Evolutionary conservation across 2,329 filamentous ascomycete genomes (phyloP).

Genomic region (Curvularia hawaiiensis): DNA sequence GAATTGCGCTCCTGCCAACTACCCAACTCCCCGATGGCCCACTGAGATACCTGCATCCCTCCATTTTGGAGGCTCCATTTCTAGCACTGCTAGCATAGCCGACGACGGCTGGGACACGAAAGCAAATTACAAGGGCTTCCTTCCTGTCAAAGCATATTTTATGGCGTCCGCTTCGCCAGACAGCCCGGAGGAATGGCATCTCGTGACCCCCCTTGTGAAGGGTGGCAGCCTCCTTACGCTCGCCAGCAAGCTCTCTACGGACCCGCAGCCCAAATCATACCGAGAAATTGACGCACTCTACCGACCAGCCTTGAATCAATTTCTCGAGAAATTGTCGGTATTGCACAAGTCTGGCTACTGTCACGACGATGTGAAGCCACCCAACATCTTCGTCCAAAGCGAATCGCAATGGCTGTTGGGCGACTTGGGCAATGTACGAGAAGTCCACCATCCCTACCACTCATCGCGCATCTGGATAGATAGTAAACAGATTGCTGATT

Average conservation of each 20-base stretch:
- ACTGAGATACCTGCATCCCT: constrained; percentile 37
- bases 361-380: constrained; percentile 47
- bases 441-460: constrained; percentile 38
- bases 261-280: constrained; percentile 1
- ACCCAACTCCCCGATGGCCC: constrained; percentile 25
- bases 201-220: constrained; percentile 25
- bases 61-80: constrained; percentile 19
- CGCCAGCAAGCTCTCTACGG: constrained; percentile 8
- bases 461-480: constrained; percentile 30
- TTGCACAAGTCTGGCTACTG: constrained; percentile 42
- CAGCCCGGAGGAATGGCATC: constrained; percentile 25
- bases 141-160: constrained; percentile 26
- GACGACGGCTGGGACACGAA: neutral
- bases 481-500: constrained; percentile 31
- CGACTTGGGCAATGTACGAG: constrained; percentile 45
- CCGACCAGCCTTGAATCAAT: constrained; percentile 35
- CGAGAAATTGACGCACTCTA: constrained; percentile 32
- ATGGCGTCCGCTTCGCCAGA: constrained; percentile 17
- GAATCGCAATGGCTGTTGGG: constrained; percentile 38
- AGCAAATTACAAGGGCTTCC: constrained; percentile 14
- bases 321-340: constrained; percentile 29
- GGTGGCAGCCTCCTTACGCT: constrained; percentile 22
- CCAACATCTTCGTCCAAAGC: constrained; percentile 40
- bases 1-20: constrained; percentile 26
- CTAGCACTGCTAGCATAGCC: neutral